Evolutionary conservation across 2,329 filamentous ascomycete genomes (phyloP), one percentile per base, ranked within the genome.

Genomic region (Penicillium vulpinum): DNA sequence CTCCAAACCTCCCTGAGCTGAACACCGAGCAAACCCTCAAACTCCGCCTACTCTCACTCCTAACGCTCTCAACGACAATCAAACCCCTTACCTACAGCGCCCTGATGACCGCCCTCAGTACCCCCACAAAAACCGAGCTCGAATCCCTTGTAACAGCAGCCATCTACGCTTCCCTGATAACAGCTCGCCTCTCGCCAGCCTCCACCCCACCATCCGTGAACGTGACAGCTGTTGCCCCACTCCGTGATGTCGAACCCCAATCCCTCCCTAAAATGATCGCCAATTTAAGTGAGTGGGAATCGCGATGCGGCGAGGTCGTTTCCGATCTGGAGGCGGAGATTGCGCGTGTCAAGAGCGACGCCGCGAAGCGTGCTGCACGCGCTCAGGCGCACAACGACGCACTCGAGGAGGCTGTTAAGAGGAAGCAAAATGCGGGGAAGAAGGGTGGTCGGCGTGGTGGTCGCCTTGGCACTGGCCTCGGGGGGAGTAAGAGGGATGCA

Each of bases 91-190:
- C 84, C 50, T 99, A 99, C 77, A 70, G 79, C 21, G 79, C 83
- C 31, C 85, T 97, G 22, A 85, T 88, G 67, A 63, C 73, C 7
- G 80, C 83, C 0, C 85, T 99, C 43, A 85, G 83, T 53, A 85
- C 97, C 16, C 70, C 83, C 29, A 85, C 83, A 33, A 72, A 84
- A 24, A 83, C 88, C 40, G 85, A 90, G 43, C 85, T 99, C 53
- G 94, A 99, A 79, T 85, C 88, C 63, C 85, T 97, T 58, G 86
- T 97, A 64, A 94, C 93, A 65, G 86, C 87, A 36, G 89, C 92
- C 66, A 89, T 97, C 70, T 97, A 97, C 78, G 86, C 89, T 6
- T 90, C 89, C 39, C 84, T 99, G 2, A 78, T 99, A 47, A 83
- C 85, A 38, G 93, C 88, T 7, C 92, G 90, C 39, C 87, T 99